Evolutionary conservation across 2,329 filamentous ascomycete species (phyloP), one percentile per base, ranked within the genome.

Genomic region (Endocalyx cinctus): DNA sequence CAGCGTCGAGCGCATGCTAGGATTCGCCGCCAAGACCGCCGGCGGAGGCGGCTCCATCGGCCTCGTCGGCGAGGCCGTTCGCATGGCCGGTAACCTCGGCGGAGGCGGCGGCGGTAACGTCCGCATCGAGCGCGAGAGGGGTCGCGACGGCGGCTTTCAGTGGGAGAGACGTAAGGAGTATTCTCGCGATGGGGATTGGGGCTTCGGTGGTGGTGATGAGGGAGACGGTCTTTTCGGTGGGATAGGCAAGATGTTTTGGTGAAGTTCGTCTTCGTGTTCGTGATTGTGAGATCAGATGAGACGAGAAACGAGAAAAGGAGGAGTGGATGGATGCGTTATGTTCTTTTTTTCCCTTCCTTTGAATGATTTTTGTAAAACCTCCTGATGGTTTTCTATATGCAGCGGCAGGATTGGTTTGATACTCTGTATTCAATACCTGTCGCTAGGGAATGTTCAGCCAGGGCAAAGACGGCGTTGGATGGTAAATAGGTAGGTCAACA

Each of bases 1-100:
- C 5, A 62, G 69, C 10, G 54, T 88, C 39, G 70, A 79, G 62
- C 66, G 69, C 51, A 66, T 77, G 68, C 57, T 81, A 20, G 74
- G 73, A 43, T 45, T 72, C 37, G 74, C 73, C 27, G 67, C 63
- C 10, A 63, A 62, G 32, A 70, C 70, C 29, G 67, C 66, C 29
- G 54, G 60, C 3, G 69, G 72, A 29, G 67, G 67, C 42, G 58
- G 63, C 29, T n/a, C n/a, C n/a, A 45, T 67, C 18, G 72, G 74
- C 12, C 55, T 76, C 18, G 65, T 77, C 25, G 62, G 69, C 42
- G 73, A 78, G 50, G 74, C 74, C 27, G 63, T 77, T 35, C 64
- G 67, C 47, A 70, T 77, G 67, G 72, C 70, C 5, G 59, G 59
- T 22, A 60, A 54, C 27, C 40, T 51, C 29, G 51, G 51, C 22